Conservation (phyloP, 345 rosid genomes). For the Syzygium aqueum region DNA sequence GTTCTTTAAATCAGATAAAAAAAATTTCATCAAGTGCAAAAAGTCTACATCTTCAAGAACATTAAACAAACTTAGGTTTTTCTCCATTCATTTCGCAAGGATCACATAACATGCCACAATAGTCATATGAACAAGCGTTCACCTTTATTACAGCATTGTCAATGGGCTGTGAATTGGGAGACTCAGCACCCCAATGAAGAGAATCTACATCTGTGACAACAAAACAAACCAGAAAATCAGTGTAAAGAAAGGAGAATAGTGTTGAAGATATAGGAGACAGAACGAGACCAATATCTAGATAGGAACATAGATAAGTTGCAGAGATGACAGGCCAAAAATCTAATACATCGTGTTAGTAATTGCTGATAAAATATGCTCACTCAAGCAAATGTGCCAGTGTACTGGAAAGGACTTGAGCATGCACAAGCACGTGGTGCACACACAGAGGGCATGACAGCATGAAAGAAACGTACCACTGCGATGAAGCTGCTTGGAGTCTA, state of each 20-base stretch:
- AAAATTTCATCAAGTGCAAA: not conserved
- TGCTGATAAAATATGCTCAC: not conserved
- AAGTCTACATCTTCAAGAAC: not conserved
- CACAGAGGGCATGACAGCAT: not conserved
- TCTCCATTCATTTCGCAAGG: not conserved
- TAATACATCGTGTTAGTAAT: not conserved
- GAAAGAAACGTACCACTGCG: conserved; percentile 34
- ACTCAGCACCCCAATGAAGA: conserved; percentile 31
- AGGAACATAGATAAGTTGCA: not conserved
- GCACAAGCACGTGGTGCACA: not conserved
- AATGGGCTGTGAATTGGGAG: conserved; percentile 20
- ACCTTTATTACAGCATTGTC: conserved; percentile 51
- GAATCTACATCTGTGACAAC: conserved; percentile 37
- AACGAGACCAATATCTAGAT: not conserved
- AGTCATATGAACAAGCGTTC: conserved; percentile 2
- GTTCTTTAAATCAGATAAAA: not conserved
- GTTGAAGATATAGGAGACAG: not conserved
- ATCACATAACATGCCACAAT: not conserved
- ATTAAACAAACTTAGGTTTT: not conserved
- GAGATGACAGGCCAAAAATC: not conserved
- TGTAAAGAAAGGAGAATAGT: not conserved
- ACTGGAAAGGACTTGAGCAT: not conserved
- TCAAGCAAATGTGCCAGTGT: not conserved
- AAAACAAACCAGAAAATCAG: not conserved
- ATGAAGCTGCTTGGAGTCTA: conserved; percentile 93